Percentiles rank a stretch among this genome's conserved stretches.
These are phyloP conservation scores for Barnettozyma sucrosica DNA, from an alignment of 805 yeast genomes.

Conservation along the genomic window DNA sequence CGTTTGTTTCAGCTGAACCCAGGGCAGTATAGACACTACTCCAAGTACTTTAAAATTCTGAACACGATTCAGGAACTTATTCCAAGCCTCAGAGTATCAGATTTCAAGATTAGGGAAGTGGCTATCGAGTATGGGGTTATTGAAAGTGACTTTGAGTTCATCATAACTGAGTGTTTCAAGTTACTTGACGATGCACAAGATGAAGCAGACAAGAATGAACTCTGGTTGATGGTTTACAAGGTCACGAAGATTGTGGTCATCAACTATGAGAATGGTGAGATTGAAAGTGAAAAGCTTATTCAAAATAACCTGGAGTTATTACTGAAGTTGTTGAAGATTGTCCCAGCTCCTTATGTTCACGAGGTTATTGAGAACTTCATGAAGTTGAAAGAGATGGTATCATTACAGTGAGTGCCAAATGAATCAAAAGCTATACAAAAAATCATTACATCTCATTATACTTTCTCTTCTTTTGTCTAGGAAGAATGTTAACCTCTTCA, in stretches of 20 bases:
- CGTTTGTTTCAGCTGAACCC: slow-evolving; percentile 5
- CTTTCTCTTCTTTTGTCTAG: slow-evolving; percentile 1
- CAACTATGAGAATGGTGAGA: slow-evolving; percentile 6
- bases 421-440: not conserved
- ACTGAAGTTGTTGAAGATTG: slow-evolving; percentile 6
- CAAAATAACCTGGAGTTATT: not conserved
- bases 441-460: not conserved
- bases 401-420: not conserved
- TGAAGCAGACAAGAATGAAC: slow-evolving; percentile 15
- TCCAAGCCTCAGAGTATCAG: slow-evolving; percentile 1
- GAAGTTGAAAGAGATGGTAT: slow-evolving; percentile 1
- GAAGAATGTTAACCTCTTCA: slow-evolving; percentile 9
- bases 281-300: not conserved
- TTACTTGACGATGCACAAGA: not conserved
- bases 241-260: slow-evolving; percentile 6
- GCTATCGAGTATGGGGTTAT: slow-evolving; percentile 8
- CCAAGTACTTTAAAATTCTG: not conserved
- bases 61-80: not conserved
- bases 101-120: not conserved
- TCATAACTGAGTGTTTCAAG: slow-evolving; percentile 3
- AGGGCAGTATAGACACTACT: slow-evolving; percentile 3
- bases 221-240: slow-evolving; percentile 49
- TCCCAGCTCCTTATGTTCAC: slow-evolving; percentile 4
- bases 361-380: slow-evolving; percentile 4
- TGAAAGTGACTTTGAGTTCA: slow-evolving; percentile 7